Evolutionary conservation across 805 yeast genomes (phyloP).

Genomic region (Scheffersomyces stipitis): DNA sequence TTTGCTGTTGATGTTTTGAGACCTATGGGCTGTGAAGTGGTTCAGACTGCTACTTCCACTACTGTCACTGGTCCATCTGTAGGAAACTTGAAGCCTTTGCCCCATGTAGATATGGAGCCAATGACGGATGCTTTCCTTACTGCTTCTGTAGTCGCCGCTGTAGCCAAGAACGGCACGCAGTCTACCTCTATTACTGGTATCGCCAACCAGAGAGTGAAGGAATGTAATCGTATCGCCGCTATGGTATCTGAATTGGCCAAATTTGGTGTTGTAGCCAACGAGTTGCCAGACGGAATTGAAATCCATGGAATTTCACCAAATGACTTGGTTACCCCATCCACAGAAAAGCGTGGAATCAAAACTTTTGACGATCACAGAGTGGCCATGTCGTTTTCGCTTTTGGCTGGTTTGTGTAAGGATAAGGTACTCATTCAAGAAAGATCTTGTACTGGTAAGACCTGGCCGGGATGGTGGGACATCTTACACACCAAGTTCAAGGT

Average conservation of each 20-base stretch:
- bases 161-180: constrained; percentile 52
- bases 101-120: constrained; percentile 94
- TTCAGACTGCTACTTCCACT: constrained; percentile 80
- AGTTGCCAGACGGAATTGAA: constrained; percentile 89
- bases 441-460: constrained; percentile 92
- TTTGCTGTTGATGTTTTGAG: constrained; percentile 89
- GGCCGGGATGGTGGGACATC: constrained; percentile 99
- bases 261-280: constrained; percentile 84
- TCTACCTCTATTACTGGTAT: constrained; percentile 87
- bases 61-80: constrained; percentile 87
- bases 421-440: constrained; percentile 81
- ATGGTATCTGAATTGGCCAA: constrained; percentile 87
- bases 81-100: constrained; percentile 67
- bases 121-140: constrained; percentile 99
- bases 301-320: constrained; percentile 65
- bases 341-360: constrained; percentile 55
- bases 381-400: constrained; percentile 92
- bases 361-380: constrained; percentile 97
- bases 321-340: constrained; percentile 53
- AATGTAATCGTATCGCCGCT: constrained; percentile 93
- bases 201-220: constrained; percentile 97
- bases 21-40: constrained; percentile 94
- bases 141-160: constrained; percentile 96
- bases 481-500: constrained; percentile 69
- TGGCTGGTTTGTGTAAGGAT: constrained; percentile 68